Base-by-base conservation (phyloP, 2,329 filamentous ascomycete genomes). In the Trichoderma oligosporum region DNA sequence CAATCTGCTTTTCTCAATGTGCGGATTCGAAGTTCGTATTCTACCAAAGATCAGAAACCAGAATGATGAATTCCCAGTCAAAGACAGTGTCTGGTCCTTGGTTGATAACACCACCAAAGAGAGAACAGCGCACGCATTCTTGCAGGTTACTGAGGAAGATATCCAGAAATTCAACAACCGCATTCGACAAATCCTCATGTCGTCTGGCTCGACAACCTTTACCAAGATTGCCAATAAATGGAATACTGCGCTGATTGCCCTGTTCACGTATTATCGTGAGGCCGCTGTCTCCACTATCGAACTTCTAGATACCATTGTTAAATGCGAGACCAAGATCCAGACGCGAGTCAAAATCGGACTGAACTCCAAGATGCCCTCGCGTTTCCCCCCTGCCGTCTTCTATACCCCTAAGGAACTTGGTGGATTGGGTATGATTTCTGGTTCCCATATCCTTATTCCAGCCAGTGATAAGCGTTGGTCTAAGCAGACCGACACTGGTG, bases 221-320 rank as follows among this genome's bases (percentile, higher is more conserved):
- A 99, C 94, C 44, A 99, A 99, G 82, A 99, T 99, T 68, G 94
- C 95, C 45, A 99, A 99, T 76, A 99, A 99, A 76, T 99, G 95
- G 94, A 99, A 99, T 74, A 99, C 94, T 0, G 94, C 91, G 1
- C 75, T 99, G 64, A 99, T 99, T 67, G 92, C 94, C 0, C 82
- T 99, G 24, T 99, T 99, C 76, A 97, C 94, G 0, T 99, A 99
- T 74, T 99, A 99, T 70, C 90, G 94, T 71, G 94, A 99, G 71
- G 94, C 94, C 46, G 94, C 94, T 14, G 93, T 97, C 1, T 96
- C 93, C 1, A 99, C 95, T 0, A 90, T 97, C 60, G 89, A 91
- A 61, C 79, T 99, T 4, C 82, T 99, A 3, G 94, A 99, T 70
- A 97, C 93, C 0, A 99, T 99, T 65, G 94, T 99, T 71, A 99